A percentile compares a stretch with the other conserved stretches of the same genome.
Evolutionary conservation across 495 filamentous ascomycete genomes (phyloP).

Genomic region (Neurospora terricola): DNA sequence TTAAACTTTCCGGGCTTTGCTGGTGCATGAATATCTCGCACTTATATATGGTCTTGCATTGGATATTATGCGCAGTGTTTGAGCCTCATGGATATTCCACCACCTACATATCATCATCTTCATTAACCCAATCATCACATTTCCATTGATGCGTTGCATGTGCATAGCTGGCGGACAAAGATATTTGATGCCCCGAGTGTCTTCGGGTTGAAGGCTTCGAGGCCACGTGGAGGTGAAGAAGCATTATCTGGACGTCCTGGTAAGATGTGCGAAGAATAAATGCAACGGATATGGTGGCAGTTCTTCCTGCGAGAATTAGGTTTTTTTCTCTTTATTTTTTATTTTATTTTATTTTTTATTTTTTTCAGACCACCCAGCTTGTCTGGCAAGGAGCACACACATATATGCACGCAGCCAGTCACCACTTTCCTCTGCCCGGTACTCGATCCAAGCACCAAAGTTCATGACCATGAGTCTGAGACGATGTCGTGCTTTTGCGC

Average conservation of each 20-base stretch:
- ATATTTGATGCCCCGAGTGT: not conserved
- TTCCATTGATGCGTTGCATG: not conserved
- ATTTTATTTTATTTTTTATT: not conserved
- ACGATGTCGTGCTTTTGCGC: not conserved
- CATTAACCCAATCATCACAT: not conserved
- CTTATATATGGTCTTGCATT: not conserved
- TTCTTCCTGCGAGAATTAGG: not conserved
- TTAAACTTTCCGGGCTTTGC: not conserved
- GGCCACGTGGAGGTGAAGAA: no score
- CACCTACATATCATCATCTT: not conserved
- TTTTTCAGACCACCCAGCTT: not conserved
- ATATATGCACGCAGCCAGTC: not conserved
- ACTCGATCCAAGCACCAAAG: not conserved
- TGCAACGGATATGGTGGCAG: not conserved
- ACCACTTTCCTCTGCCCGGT: not conserved
- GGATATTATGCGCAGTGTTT: not conserved
- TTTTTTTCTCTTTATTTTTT: not conserved
- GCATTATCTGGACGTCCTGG: no score
- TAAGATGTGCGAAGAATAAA: not conserved
- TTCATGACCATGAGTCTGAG: not conserved
- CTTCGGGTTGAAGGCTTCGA: not conserved
- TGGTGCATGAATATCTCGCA: not conserved
- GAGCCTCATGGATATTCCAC: not conserved
- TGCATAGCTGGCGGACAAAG: not conserved
- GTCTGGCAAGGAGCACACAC: not conserved